Evolutionary conservation across 768 basidiomycete genomes (phyloP), one percentile per base, ranked within the genome.

Genomic region (Rhizopogon vesiculosus): DNA sequence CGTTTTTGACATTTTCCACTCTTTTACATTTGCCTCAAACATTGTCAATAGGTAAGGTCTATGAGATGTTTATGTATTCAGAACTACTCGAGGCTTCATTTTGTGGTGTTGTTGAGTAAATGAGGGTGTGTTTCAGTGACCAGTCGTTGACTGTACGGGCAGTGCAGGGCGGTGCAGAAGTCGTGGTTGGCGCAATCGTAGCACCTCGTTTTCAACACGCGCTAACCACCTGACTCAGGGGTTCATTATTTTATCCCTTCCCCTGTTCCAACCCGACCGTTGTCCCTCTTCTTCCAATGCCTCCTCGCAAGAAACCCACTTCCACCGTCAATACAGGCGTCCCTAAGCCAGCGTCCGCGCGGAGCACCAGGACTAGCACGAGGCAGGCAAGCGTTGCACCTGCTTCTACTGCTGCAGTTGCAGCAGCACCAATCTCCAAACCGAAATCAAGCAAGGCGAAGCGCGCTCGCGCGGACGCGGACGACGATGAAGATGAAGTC

Each of bases 241-340:
- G 45, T 16, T 3, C n/a, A 7, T 8, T 46, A 46, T 46, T 46
- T 46, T 33, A 46, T 7, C 31, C 12, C 10, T 25, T 31, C 42
- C 5, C 19, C 42, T 22, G 19, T 42, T 7, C 19, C 45, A 18
- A 25, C 12, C 48, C n/a, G 7, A 7, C 43, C n/a, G 15, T 25
- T 45, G 13, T 25, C 19, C 5, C 42, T 29, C 19, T 15, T 46
- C 13, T 25, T 22, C 35, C 29, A 33, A 79, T 78, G 77, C 74
- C 77, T 57, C 76, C 80, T 45, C 70, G 76, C 55, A 80, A 78
- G 65, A 79, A 78, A 68, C 62, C 72, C 40, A 56, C 72, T 33
- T 60, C 67, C 55, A 25, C 48, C 25, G 39, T 41, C 15, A 40
- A n/a, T 29, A 70, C 64, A 42, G 55, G 61, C 28, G 70, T 69